Evolutionary conservation across 140 eudicot genomes (phyloP).

Genomic region (Bidens hawaiensis): DNA sequence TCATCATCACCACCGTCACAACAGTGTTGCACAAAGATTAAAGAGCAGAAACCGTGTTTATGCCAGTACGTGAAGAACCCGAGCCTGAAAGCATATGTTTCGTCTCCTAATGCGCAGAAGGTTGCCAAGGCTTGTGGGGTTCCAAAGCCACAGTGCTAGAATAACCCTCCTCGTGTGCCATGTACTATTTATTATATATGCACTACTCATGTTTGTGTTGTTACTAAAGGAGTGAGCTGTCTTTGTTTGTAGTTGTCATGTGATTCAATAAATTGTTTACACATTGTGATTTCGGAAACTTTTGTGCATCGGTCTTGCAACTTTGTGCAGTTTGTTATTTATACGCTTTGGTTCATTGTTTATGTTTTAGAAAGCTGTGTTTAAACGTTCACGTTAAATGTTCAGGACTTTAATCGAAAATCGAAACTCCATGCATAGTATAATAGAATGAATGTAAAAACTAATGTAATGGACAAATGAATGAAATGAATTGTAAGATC

Average conservation of each 20-base stretch:
- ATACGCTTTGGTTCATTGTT: neutral
- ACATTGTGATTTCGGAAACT: neutral
- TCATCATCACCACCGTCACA: conserved; percentile 27
- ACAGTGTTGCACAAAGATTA: conserved; percentile 42
- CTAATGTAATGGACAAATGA: too few relatives aligned
- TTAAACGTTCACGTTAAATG: too few relatives aligned
- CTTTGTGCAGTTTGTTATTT: too few relatives aligned
- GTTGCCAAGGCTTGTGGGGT: conserved; percentile 30
- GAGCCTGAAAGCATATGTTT: conserved; percentile 24
- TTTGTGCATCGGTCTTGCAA: neutral
- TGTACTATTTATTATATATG: neutral
- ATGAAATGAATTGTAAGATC: too few relatives aligned
- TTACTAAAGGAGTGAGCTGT: neutral
- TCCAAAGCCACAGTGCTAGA: conserved; percentile 33
- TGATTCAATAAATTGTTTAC: neutral
- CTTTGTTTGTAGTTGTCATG: neutral
- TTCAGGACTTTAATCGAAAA: too few relatives aligned
- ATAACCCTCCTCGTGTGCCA: neutral
- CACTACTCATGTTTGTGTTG: neutral
- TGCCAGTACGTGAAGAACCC: conserved; percentile 42
- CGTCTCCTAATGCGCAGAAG: conserved; percentile 40
- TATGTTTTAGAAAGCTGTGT: neutral
- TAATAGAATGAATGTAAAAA: too few relatives aligned
- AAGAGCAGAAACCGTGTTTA: conserved; percentile 44
- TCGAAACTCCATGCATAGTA: too few relatives aligned